Evolutionary conservation across 176 grass and related monocot genomes (phyloP), one percentile per base, ranked within the genome.

Genomic region (Aegilops umbellulata): DNA sequence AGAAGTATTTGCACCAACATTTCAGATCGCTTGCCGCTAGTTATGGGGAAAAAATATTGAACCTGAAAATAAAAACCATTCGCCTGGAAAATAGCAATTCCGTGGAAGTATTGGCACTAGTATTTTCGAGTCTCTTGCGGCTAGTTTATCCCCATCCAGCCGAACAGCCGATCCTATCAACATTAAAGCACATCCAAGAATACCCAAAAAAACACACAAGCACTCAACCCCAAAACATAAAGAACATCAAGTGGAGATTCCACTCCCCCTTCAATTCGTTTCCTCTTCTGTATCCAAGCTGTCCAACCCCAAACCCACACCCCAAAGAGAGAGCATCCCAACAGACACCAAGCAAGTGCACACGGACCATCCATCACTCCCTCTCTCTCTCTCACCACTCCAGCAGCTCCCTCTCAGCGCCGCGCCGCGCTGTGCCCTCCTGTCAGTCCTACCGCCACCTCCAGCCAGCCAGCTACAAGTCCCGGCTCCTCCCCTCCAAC

Each of bases 251-350:
- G 27, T 69, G 81, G 85, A 76, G 85, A 91, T 84, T 80, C 76
- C 81, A 84, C 57, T 63, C 8, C 27, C 20, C 8, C 19, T 8
- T 22, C 53, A 57, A 60, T 71, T 26, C 14, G 5, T 42, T 25
- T 29, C 65, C 69, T 69, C 30, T 41, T 57, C 73, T 89, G 65
- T 79, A 23, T 89, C 72, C 86, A 82, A 92, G 78, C 90, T 92
- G 86, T 92, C 83, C 69, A 69, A 46, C 25, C 27, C 44, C 72
- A 51, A 49, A 75, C 38, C 39, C 69, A 70, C 69, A 42, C 8
- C 6, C 10, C 34, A 27, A n/a, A 14, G 3, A 3, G 24, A 5
- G 20, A 20, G 64, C 24, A 41, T 65, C 42, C 76, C 87, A 83
- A 87, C 41, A 14, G 9, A 6, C 80, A 90, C 75, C 80, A 87